Percentiles rank a stretch among this genome's conserved stretches.
phyloP scores from a whole-genome alignment of 805 yeast genomes.

The Candida quercuum region DNA sequence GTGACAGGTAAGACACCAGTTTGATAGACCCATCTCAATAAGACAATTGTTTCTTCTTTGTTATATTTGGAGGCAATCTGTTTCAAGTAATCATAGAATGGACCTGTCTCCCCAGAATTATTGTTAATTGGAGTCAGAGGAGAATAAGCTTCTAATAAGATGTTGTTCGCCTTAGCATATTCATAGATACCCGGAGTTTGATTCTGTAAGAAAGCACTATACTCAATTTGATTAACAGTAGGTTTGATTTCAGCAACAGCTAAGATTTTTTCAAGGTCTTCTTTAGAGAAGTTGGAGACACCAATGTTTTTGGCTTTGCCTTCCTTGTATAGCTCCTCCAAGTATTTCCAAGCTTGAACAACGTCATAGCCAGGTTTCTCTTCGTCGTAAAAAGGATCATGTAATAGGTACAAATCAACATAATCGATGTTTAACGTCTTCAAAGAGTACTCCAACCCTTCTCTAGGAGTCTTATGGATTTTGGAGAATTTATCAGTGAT shows the following conservation, averaged over 20 bases:
- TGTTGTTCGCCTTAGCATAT: slow-evolving; percentile 42
- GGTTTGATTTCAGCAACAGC: slow-evolving; percentile 39
- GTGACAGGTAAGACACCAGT: slow-evolving; percentile 68
- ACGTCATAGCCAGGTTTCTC: slow-evolving; percentile 34
- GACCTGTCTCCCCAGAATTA: slow-evolving; percentile 36
- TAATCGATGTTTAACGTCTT: slow-evolving; percentile 35
- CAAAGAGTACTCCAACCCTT: slow-evolving; percentile 34
- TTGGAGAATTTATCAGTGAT: slow-evolving; percentile 48
- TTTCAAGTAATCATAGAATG: slow-evolving; percentile 33
- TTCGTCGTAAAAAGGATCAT: slow-evolving; percentile 34
- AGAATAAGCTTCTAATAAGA: slow-evolving; percentile 58
- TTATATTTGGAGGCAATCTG: slow-evolving; percentile 50
- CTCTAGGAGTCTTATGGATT: slow-evolving; percentile 33
- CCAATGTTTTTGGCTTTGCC: slow-evolving; percentile 56
- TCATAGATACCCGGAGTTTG: slow-evolving; percentile 53
- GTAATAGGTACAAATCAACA: slow-evolving; percentile 49
- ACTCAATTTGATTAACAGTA: slow-evolving; percentile 59
- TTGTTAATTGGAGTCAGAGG: slow-evolving; percentile 62
- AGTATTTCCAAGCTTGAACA: slow-evolving; percentile 45
- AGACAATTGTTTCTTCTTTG: slow-evolving; percentile 56
- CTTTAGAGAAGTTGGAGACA: slow-evolving; percentile 53
- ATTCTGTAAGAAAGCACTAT: slow-evolving; percentile 63
- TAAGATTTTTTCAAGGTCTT: slow-evolving; percentile 39
- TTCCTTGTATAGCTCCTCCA: slow-evolving; percentile 42
- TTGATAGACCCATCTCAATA: slow-evolving; percentile 68